Percentiles rank a stretch among this genome's conserved stretches.
Evolutionary conservation across 139 green algal species (phyloP).

Genomic region (Coelastrella sp.): DNA sequence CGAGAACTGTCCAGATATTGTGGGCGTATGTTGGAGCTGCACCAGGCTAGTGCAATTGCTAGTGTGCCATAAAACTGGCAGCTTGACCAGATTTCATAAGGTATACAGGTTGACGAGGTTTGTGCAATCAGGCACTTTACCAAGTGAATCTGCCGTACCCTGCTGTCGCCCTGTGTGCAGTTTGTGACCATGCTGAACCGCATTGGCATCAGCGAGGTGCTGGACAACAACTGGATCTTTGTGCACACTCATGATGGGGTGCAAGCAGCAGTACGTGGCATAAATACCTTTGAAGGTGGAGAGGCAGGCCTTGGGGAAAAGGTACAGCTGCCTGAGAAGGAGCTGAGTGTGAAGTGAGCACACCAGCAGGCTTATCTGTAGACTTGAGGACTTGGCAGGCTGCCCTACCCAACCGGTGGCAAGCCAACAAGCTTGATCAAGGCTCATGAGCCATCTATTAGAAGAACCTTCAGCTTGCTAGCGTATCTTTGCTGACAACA

Average conservation of each 20-base stretch:
- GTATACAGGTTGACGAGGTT: too few relatives aligned
- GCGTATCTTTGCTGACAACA: too few relatives aligned
- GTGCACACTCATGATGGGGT: slow-evolving; percentile 37
- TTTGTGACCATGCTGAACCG: slow-evolving; percentile 30
- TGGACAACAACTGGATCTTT: slow-evolving; percentile 34
- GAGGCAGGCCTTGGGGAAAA: background rate
- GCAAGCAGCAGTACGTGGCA: background rate
- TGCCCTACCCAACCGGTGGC: too few relatives aligned
- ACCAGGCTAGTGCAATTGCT: too few relatives aligned
- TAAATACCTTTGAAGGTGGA: background rate
- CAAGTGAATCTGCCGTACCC: too few relatives aligned
- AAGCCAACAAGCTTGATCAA: too few relatives aligned
- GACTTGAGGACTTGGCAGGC: background rate
- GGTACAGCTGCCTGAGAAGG: background rate
- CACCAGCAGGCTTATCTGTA: background rate
- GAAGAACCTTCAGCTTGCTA: too few relatives aligned
- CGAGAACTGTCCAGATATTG: too few relatives aligned
- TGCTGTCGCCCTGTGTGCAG: background rate
- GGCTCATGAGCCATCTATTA: too few relatives aligned
- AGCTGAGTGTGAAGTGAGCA: background rate
- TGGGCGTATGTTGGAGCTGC: too few relatives aligned
- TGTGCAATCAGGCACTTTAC: background rate
- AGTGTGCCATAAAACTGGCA: too few relatives aligned
- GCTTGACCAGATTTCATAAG: too few relatives aligned
- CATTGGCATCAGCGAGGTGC: slow-evolving; percentile 3